Evolutionary conservation across 805 yeast genomes (phyloP), one percentile per base, ranked within the genome.

Genomic region (Pichia sporocuriosa): DNA sequence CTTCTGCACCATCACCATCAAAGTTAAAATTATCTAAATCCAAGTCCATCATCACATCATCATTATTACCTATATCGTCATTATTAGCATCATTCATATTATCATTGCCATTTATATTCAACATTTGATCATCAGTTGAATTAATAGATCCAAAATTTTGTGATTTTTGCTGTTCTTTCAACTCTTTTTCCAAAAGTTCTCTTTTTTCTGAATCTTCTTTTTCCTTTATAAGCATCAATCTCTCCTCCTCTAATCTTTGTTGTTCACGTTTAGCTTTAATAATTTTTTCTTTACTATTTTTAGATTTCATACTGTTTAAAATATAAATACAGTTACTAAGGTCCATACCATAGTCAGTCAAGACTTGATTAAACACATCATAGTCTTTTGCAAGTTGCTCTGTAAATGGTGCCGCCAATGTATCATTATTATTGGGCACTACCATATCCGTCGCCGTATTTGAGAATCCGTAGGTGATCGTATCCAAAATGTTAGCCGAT

Each of bases 401-500:
- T 1, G 63, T 43, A 22, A 59, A 34, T 4, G 61, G 59, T 20
- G 42, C 52, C 24, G 56, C 35, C 20, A 59, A 34, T 10, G 61
- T 44, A 23, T 54, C 57, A 24, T 56, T 56, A 37, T 60, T 61
- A 32, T 57, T 56, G 11, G 62, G 59, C n/a, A 54, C 51, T 4
- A 56, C 39, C 7, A 50, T 52, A 11, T 44, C 43, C 1, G 60
- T 55, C 11, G 59, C 57, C 15, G 53, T 50, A 4, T 49, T 26
- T 2, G 57, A 49, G 9, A 58, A 34, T 33, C 49, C 46, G 32
- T 60, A 59, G 1, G 61, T 53, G 16, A 59, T 39, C 23, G 56
- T 54, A 41, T 62, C 66, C 32, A 62, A 39, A 12, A 61, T 54
- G 9, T 57, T 53, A 3, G 63, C 65, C n/a, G 62, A 53, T 1